Conservation (phyloP, 1,139 yeast genomes). For the Scheffersomyces illinoinensis region DNA sequence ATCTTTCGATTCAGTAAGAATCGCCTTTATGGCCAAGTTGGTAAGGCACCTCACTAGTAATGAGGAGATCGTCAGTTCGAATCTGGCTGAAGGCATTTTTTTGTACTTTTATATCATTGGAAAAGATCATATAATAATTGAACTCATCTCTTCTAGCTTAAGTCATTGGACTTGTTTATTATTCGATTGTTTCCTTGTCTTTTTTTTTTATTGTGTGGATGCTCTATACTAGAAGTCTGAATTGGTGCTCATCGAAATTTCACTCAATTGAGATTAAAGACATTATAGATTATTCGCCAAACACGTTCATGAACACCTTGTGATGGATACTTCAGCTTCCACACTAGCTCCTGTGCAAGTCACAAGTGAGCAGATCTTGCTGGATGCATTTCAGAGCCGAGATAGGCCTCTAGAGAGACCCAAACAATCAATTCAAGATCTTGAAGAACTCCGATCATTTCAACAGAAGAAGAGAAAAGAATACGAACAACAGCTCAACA, state of each 20-base stretch:
- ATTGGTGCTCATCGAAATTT: background rate
- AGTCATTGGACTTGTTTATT: background rate
- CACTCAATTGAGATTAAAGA: background rate
- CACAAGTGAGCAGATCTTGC: conserved; percentile 41
- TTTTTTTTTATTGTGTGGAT: background rate
- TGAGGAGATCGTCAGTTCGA: conserved; percentile 90
- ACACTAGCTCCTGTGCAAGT: conserved; percentile 8
- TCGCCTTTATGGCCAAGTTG: conserved; percentile 61
- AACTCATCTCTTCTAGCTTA: background rate
- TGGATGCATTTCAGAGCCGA: conserved; percentile 35
- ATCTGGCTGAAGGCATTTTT: conserved; percentile 72
- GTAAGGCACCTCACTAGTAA: conserved; percentile 93
- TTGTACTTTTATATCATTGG: conserved; percentile 12
- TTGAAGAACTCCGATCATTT: conserved; percentile 74
- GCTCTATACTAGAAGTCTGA: background rate
- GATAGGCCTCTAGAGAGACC: conserved; percentile 41
- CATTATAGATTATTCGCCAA: background rate
- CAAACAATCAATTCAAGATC: conserved; percentile 62
- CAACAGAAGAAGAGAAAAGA: conserved; percentile 80
- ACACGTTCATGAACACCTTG: background rate
- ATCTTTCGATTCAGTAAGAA: background rate
- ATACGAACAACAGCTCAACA: conserved; percentile 80
- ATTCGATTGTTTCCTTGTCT: background rate
- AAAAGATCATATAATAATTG: background rate
- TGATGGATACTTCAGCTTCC: background rate